Evolutionary conservation across 2,329 filamentous ascomycete species (phyloP).

Genomic region (Graphilbum ipis-grandicollis): DNA sequence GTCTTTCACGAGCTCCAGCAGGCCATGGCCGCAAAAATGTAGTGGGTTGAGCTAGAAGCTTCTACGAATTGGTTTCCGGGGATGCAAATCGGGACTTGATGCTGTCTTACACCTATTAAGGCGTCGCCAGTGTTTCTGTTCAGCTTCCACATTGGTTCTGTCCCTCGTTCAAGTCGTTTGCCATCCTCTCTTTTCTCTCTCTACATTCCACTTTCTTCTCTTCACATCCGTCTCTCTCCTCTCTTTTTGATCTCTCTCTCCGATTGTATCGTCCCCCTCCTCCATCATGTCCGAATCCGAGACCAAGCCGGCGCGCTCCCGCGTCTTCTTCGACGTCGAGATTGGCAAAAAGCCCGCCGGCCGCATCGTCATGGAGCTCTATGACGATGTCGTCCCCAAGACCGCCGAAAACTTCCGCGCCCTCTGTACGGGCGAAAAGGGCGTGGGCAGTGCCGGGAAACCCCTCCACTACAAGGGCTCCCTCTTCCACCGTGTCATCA

Average conservation of each 20-base stretch:
- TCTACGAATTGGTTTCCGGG: too few species aligned
- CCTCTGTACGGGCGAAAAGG: slow-evolving; percentile 91
- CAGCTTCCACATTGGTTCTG: too few species aligned
- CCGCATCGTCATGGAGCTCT: slow-evolving; percentile 75
- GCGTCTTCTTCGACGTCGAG: slow-evolving; percentile 86
- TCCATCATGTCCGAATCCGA: slow-evolving; percentile 19
- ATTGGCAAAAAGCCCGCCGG: slow-evolving; percentile 60
- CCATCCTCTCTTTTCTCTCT: too few species aligned
- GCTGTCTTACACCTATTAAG: too few species aligned
- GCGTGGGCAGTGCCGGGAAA: slow-evolving; percentile 62
- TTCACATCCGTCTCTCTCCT: not conserved
- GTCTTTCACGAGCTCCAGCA: too few species aligned
- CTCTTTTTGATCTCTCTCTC: too few species aligned
- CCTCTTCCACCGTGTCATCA: slow-evolving; percentile 90
- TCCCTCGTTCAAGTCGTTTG: too few species aligned
- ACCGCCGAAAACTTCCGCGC: slow-evolving; percentile 93
- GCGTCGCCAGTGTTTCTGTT: too few species aligned
- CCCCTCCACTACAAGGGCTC: slow-evolving; percentile 88
- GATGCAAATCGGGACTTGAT: too few species aligned
- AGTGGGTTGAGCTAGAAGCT: not conserved
- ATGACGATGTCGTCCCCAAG: slow-evolving; percentile 65
- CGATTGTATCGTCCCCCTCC: too few species aligned
- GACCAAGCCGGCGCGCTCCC: slow-evolving; percentile 44
- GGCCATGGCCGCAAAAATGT: too few species aligned
- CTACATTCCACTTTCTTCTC: not conserved